A percentile compares a stretch with the other conserved stretches of the same genome.
Conservation (phyloP, 2,329 filamentous ascomycete genomes). For the Colletotrichum horii region DNA sequence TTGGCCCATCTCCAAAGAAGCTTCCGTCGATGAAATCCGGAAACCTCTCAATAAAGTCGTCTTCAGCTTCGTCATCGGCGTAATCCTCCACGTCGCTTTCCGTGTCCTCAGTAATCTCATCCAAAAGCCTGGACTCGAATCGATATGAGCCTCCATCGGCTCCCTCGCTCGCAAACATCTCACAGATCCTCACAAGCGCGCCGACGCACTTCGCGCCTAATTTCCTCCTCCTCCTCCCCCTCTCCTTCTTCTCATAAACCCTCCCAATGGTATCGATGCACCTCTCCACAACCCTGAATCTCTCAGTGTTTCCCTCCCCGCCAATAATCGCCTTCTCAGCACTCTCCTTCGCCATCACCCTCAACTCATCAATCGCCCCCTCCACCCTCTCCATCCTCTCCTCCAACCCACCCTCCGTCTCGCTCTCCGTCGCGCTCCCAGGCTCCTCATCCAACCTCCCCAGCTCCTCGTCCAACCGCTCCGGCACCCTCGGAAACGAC, state of each 20-base stretch:
- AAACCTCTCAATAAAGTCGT: neutral
- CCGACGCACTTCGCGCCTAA: neutral
- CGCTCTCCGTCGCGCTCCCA: neutral
- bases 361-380: constrained; percentile 3
- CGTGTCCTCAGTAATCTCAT: neutral
- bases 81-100: neutral
- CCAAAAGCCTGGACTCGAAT: neutral
- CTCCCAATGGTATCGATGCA: constrained; percentile 14
- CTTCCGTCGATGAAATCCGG: neutral
- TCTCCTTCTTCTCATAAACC: constrained; percentile 3
- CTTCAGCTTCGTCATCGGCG: constrained; percentile 1
- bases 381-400: neutral
- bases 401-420: neutral
- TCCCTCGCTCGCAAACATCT: constrained; percentile 16
- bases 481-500: constrained; percentile 6
- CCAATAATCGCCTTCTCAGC: neutral
- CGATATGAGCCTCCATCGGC: neutral
- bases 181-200: constrained; percentile 10
- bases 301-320: neutral
- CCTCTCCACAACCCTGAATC: neutral
- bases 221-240: neutral
- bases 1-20: neutral
- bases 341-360: constrained; percentile 1
- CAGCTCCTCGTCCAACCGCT: neutral
- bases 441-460: neutral